These are phyloP conservation scores for Phytophthora constricta DNA, from an alignment of 352 stramenopile genomes.

Conservation along the genomic window DNA sequence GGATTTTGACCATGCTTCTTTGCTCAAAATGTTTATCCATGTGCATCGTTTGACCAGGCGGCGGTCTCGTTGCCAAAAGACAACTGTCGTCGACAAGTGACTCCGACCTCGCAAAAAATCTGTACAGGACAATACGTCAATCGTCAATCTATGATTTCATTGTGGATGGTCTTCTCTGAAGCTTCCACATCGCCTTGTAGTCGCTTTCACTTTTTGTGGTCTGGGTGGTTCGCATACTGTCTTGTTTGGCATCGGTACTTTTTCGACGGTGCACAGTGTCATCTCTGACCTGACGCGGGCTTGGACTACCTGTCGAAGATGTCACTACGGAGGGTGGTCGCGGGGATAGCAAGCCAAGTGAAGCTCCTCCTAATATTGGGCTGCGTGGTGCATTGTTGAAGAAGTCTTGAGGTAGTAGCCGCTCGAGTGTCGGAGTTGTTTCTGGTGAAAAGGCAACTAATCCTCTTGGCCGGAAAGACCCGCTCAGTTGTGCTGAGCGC, in stretches of 20 bases:
- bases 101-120: too few species aligned
- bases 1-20: not conserved
- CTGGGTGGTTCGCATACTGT: conserved; percentile 9
- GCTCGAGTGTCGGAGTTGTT: not conserved
- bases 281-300: conserved; percentile 12
- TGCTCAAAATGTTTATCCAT: not conserved
- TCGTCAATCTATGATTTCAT: conserved; percentile 23
- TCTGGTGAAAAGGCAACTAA: not conserved
- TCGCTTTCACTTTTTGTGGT: conserved; percentile 12
- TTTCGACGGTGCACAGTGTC: conserved; percentile 12
- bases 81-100: not conserved
- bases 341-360: conserved; percentile 6
- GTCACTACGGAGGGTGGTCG: conserved; percentile 10
- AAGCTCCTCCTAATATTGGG: not conserved
- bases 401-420: not conserved
- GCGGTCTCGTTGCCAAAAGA: too few species aligned
- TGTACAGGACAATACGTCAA: too few species aligned
- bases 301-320: conserved; percentile 4
- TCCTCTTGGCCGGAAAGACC: conserved; percentile 31
- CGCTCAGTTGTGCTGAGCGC: conserved; percentile 15
- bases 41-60: too few species aligned
- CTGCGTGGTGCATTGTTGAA: conserved; percentile 7
- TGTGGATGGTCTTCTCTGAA: conserved; percentile 39
- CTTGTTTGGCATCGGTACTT: conserved; percentile 14
- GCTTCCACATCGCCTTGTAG: conserved; percentile 50